Evolutionary conservation across 306 rosid species (phyloP), one percentile per base, ranked within the genome.

Genomic region (Prunus armeniaca): DNA sequence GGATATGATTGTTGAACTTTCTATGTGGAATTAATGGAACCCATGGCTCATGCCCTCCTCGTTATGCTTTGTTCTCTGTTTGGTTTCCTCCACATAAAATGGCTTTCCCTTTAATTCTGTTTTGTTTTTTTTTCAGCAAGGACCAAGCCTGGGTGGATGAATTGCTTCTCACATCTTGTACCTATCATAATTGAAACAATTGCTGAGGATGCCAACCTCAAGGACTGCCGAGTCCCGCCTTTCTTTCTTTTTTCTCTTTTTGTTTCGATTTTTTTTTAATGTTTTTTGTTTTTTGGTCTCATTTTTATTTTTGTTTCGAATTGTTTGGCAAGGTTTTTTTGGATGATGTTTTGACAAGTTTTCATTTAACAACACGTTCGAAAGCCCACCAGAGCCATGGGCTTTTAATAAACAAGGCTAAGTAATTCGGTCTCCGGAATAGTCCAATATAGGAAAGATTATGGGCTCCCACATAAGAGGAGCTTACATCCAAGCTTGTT

Each of bases 1-100:
- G 24, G 0, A 17, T 17, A 17, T 54, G 60, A 19, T 10, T 57
- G 7, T 20, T 57, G 63, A 57, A 22, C 10, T 57, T 22, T 57
- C 15, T 1, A 3, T 22, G 4, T 57, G 30, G 2, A 20, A 57
- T 22, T 57, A 22, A 19, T 54, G 50, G 50, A 46, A 46, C 50
- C 13, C 50, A 46, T 54, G 8, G 58, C 9, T 19, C 22, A 9
- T 19, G n/a, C 5, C 22, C 13, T n/a, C 22, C 61, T 55, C 25
- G 10, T 55, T 12, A 30, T 46, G 2, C 41, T 34, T 6, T 34
- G 9, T 32, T 32, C 19, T 17, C 3, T 51, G 74, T 2, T 70
- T 70, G 28, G 28, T 70, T 70, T 69, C 10, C 19, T 51, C 74
- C 74, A 50, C 74, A 18, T 69, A 69, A 17, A 24, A 47, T 17